phyloP scores from a whole-genome alignment of 2,329 filamentous ascomycete species.

The Nemania sp. region DNA sequence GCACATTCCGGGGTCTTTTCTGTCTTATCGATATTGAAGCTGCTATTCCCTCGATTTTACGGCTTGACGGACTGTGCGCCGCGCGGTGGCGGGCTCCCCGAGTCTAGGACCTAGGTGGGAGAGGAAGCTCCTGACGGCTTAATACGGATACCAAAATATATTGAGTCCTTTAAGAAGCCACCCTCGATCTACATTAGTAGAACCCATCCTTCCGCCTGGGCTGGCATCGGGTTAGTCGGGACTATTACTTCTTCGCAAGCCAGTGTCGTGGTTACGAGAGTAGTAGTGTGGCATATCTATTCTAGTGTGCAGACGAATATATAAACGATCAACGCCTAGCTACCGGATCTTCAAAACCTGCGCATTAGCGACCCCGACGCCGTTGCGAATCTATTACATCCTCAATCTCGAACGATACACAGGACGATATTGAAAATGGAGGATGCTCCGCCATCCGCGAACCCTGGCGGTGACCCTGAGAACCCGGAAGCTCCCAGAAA shows the following conservation, averaged over 20 bases:
- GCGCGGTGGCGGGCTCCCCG: conserved; percentile 37
- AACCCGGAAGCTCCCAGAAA: conserved; percentile 41
- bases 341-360: conserved; percentile 16
- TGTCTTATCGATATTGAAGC: conserved; percentile 39
- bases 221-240: conserved; percentile 3
- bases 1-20: conserved; percentile 11
- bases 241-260: conserved; percentile 2
- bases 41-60: conserved; percentile 16
- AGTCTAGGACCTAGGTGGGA: conserved; percentile 17
- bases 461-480: conserved; percentile 49
- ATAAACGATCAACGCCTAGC: conserved; percentile 16
- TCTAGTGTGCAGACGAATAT: conserved; percentile 19
- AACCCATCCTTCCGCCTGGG: conserved; percentile 4
- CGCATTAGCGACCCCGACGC: conserved; percentile 23
- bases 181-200: conserved; percentile 8
- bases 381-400: conserved; percentile 14
- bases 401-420: conserved; percentile 6
- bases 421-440: conserved; percentile 50
- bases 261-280: conserved; percentile 11
- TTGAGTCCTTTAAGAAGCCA: conserved; percentile 4
- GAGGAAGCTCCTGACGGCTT: conserved; percentile 22
- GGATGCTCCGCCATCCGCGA: conserved; percentile 50
- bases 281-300: conserved; percentile 18
- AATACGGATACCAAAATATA: conserved; percentile 19
- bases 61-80: conserved; percentile 19